Base-by-base conservation (phyloP, 148 eudicot species). In the Camellia sinensis region DNA sequence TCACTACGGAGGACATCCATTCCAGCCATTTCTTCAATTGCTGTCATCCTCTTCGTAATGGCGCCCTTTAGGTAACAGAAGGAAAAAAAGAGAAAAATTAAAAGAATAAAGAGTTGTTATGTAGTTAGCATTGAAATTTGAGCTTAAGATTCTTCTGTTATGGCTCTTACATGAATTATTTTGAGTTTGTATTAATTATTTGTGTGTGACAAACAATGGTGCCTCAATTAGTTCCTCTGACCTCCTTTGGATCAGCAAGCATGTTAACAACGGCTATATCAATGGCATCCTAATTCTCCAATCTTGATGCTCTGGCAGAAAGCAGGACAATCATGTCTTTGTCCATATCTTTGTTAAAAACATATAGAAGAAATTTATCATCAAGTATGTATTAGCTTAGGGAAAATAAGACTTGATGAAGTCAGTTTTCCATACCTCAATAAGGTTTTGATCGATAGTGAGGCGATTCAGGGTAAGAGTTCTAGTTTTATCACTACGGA, bases 21-120 rank as follows among this genome's bases (percentile, higher is more conserved):
- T 63, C 92, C 96, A 21, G 96, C 96, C 96, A 92, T 90, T 81
- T 92, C 96, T 89, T 92, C 96, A 78, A 92, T 92, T 29, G 96
- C 93, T 69, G 93, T 92, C 96, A 92, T 92, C 84, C 96, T 87
- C 77, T 92, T 92, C 56, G 96, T 92, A 69, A 92, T 92, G 68
- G 96, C 96, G 37, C 96, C 96, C 96, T 90, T 52, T 44, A 64
- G 62, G n/a, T 29, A 76, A 44, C 45, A 67, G 40, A 76, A 65
- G 43, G 29, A 14, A 67, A 22, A 64, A 59, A n/a, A 19, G n/a
- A 5, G 19, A 19, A 61, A 45, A 79, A 62, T 61, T 15, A 60
- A 37, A 22, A 10, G 8, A 57, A 10, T 54, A 41, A 17, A 19
- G 72, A 65, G 71, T 50, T 29, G 46, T 37, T 50, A 65, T 21